phyloP scores from a whole-genome alignment of 129 eudicot species.

The Flaveria brownii region DNA sequence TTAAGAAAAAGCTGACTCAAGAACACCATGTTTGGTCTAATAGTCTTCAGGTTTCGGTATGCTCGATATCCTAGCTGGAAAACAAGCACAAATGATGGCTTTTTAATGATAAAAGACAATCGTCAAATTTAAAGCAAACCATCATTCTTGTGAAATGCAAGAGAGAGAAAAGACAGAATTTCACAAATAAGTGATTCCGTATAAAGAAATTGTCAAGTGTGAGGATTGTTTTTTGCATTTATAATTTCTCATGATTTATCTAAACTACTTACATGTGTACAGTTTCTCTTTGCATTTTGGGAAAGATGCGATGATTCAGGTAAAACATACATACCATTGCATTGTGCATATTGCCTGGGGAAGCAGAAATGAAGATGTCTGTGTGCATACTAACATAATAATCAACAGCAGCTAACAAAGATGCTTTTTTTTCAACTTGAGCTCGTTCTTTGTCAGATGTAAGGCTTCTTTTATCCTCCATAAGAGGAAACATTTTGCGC shows the following conservation, averaged over 20 bases:
- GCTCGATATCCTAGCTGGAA: conserved; percentile 79
- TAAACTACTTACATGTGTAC: neutral
- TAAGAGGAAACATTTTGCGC: conserved; percentile 67
- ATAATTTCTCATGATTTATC: no score
- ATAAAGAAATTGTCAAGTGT: neutral
- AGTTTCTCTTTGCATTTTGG: conserved; percentile 3
- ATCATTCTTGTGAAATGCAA: no score
- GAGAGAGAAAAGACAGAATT: no score
- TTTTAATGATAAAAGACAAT: neutral
- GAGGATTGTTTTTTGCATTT: no score
- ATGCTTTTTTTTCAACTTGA: conserved; percentile 83
- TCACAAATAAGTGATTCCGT: no score
- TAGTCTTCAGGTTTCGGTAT: conserved; percentile 70
- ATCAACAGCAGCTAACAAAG: conserved; percentile 90
- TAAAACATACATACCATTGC: conserved; percentile 61
- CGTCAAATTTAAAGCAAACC: no score
- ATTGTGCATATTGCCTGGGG: conserved; percentile 98
- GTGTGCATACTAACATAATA: conserved; percentile 84
- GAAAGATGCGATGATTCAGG: neutral
- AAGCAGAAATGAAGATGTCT: conserved; percentile 90
- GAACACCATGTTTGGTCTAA: conserved; percentile 81
- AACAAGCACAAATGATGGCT: neutral
- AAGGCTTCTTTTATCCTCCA: conserved; percentile 89
- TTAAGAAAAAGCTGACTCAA: conserved; percentile 82
- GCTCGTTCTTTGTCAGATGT: conserved; percentile 65